Conservation (phyloP, 306 rosid species). For the Begonia peltatifolia region DNA sequence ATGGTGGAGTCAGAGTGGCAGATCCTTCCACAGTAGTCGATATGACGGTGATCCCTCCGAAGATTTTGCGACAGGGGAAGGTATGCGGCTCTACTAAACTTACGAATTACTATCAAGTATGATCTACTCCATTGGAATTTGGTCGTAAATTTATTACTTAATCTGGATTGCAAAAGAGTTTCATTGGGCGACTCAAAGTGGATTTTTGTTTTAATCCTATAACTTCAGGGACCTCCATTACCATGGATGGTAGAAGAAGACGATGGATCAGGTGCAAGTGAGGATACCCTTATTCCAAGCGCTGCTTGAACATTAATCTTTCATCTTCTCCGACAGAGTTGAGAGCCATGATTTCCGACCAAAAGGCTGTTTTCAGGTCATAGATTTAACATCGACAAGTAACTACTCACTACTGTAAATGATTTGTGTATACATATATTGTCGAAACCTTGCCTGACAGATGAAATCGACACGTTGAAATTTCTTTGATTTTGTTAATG, state of each 20-base stretch:
- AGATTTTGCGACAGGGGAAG: constrained; percentile 77
- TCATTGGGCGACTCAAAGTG: neutral
- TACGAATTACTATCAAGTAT: neutral
- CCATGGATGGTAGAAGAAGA: constrained; percentile 61
- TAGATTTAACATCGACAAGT: too few species aligned
- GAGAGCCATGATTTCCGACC: too few species aligned
- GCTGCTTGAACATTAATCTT: constrained; percentile 22
- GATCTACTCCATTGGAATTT: neutral
- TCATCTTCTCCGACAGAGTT: neutral
- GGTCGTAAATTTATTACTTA: too few species aligned
- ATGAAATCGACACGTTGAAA: too few species aligned
- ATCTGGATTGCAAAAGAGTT: too few species aligned
- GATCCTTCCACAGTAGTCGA: constrained; percentile 93
- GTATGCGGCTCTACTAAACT: constrained; percentile 13
- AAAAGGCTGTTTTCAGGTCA: too few species aligned
- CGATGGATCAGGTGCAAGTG: constrained; percentile 13
- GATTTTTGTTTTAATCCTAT: constrained; percentile 1
- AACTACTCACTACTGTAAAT: too few species aligned
- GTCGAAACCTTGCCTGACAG: too few species aligned
- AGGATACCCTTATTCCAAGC: constrained; percentile 23
- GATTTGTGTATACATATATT: too few species aligned
- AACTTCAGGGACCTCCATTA: constrained; percentile 57
- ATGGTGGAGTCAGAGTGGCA: constrained; percentile 81
- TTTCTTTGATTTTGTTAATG: too few species aligned
- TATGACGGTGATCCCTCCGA: constrained; percentile 70